Evolutionary conservation across 2,329 filamentous ascomycete genomes (phyloP).

Genomic region (Clonostachys rosea): DNA sequence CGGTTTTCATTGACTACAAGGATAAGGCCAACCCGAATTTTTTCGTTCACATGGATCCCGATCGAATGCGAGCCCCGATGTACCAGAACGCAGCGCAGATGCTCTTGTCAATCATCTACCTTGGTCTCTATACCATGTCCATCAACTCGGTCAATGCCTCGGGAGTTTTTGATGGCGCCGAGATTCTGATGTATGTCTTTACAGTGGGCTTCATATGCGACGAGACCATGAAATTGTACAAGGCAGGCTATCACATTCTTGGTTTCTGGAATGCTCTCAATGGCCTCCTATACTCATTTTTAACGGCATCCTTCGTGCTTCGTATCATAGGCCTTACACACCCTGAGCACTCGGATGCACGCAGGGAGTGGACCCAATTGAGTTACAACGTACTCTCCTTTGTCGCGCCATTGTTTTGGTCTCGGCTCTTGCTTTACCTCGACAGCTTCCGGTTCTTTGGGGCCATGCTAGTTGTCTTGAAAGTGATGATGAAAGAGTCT

Average conservation of each 20-base stretch:
- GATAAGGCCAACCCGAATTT: slow-evolving; percentile 75
- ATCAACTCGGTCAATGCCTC: slow-evolving; percentile 90
- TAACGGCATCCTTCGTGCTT: slow-evolving; percentile 73
- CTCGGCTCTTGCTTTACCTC: slow-evolving; percentile 83
- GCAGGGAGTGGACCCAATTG: slow-evolving; percentile 67
- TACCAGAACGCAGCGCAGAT: slow-evolving; percentile 93
- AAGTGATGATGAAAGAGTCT: slow-evolving; percentile 91
- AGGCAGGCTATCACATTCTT: slow-evolving; percentile 85
- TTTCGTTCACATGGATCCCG: slow-evolving; percentile 81
- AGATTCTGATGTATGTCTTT: slow-evolving; percentile 84
- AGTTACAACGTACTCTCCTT: slow-evolving; percentile 96
- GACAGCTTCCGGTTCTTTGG: slow-evolving; percentile 95
- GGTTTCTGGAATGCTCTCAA: slow-evolving; percentile 99
- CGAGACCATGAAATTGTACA: slow-evolving; percentile 85
- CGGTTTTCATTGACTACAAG: slow-evolving; percentile 84
- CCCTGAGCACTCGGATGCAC: slow-evolving; percentile 30
- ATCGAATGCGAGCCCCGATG: slow-evolving; percentile 85
- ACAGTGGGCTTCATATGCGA: slow-evolving; percentile 89
- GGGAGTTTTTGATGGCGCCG: slow-evolving; percentile 79
- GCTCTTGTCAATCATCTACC: slow-evolving; percentile 75
- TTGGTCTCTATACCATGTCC: slow-evolving; percentile 80
- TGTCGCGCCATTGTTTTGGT: slow-evolving; percentile 95
- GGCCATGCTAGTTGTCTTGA: slow-evolving; percentile 94
- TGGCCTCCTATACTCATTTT: slow-evolving; percentile 70
- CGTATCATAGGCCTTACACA: slow-evolving; percentile 75